Evolutionary conservation across 139 green algal species (phyloP).

Genomic region (Picochlorum sp.): DNA sequence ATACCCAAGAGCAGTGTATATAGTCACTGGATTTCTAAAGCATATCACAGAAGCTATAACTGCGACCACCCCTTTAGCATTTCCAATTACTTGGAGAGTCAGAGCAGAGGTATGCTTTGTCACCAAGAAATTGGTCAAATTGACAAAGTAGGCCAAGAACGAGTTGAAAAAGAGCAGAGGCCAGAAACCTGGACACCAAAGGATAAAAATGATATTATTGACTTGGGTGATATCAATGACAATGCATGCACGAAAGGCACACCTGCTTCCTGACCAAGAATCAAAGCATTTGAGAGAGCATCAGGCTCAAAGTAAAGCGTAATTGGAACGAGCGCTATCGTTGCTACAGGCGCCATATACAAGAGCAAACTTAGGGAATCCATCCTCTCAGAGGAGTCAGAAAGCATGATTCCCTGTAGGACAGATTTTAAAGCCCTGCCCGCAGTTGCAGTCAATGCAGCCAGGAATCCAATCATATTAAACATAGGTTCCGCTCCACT

Average conservation of each 20-base stretch:
- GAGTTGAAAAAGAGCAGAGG: conserved; percentile 69
- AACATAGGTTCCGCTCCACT: conserved; percentile 79
- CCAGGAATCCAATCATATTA: conserved; percentile 74
- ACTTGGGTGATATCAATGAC: too few relatives aligned
- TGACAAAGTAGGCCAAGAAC: conserved; percentile 84
- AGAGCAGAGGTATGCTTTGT: conserved; percentile 89
- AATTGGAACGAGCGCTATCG: conserved; percentile 57
- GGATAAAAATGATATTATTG: too few relatives aligned
- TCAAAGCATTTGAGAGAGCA: conserved; percentile 3
- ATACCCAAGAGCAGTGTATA: conserved; percentile 63
- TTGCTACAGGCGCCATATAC: conserved; percentile 79
- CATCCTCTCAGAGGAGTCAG: conserved; percentile 66
- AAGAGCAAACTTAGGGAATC: conserved; percentile 82
- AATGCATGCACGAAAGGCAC: too few relatives aligned
- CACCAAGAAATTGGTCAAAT: conserved; percentile 96
- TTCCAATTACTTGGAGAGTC: conserved; percentile 94
- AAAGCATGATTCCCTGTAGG: conserved; percentile 68
- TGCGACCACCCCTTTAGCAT: conserved; percentile 90
- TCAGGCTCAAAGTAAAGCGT: conserved; percentile 59
- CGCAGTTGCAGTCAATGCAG: conserved; percentile 59
- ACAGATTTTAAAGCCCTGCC: conserved; percentile 63
- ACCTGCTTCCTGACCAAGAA: conserved; percentile 7
- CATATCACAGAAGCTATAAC: conserved; percentile 67
- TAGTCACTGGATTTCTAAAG: conserved; percentile 67
- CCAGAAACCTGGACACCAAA: too few relatives aligned